phyloP scores from a whole-genome alignment of 2,329 filamentous ascomycete species.

The Fusarium euwallaceae region DNA sequence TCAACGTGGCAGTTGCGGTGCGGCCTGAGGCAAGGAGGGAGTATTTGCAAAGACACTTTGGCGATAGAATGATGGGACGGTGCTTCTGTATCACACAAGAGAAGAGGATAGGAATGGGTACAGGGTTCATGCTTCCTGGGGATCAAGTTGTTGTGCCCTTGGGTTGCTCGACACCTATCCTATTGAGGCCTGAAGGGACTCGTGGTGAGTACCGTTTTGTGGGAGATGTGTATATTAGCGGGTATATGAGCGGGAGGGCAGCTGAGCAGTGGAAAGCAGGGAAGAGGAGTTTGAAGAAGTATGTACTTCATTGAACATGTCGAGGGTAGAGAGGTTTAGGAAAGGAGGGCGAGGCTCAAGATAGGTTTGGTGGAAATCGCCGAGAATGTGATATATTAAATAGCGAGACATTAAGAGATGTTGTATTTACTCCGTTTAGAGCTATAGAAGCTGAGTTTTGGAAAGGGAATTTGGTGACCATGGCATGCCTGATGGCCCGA shows the following conservation, averaged over 20 bases:
- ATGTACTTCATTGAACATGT: slow-evolving; percentile 15
- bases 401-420: too few species aligned
- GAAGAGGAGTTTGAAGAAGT: slow-evolving; percentile 10
- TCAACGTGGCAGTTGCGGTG: neutral
- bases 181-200: slow-evolving; percentile 18
- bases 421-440: too few species aligned
- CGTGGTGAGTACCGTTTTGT: slow-evolving; percentile 21
- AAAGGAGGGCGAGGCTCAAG: neutral
- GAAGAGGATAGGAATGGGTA: slow-evolving; percentile 12
- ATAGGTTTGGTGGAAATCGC: neutral
- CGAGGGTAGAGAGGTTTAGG: neutral
- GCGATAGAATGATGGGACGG: slow-evolving; percentile 24
- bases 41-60: slow-evolving; percentile 19
- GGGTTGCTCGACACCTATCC: slow-evolving; percentile 26
- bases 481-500: too few species aligned
- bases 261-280: slow-evolving; percentile 21
- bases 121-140: slow-evolving; percentile 26
- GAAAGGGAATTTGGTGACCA: too few species aligned
- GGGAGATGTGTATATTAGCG: slow-evolving; percentile 27
- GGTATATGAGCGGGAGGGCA: slow-evolving; percentile 26
- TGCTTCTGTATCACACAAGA: slow-evolving; percentile 25
- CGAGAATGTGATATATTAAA: neutral
- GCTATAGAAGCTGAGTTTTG: too few species aligned
- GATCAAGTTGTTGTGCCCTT: slow-evolving; percentile 25
- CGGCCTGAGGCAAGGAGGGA: slow-evolving; percentile 7